Evolutionary conservation across 768 basidiomycete genomes (phyloP), one percentile per base, ranked within the genome.

Genomic region (Suillus sp.): DNA sequence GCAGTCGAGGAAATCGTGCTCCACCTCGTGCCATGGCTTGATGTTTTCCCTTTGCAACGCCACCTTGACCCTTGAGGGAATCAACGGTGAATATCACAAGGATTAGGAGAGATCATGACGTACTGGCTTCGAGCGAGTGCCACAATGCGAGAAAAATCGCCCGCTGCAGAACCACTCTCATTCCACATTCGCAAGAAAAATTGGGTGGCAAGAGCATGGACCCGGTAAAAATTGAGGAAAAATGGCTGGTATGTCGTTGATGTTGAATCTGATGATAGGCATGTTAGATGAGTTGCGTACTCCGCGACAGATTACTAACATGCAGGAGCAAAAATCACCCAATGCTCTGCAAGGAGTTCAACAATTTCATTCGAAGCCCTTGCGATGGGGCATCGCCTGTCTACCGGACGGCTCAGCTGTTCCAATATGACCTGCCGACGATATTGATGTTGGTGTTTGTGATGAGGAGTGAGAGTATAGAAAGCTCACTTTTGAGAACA

Each of bases 111-210:
- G 25, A 37, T 6, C 58, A 55, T 48, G 45, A 86, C 91, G 65
- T 74, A 93, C 92, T 96, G 95, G 82, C 92, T 93, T 59, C 86
- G 86, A 40, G 90, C 88, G 22, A 96, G 79, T 7, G 87, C 89
- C 38, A 85, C 84, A 11, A 96, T 87, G 11, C 95, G 87, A 40
- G 83, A 80, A 66, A 95, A 93, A 75, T 96, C 95, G 22, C 81
- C 87, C 14, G 74, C 70, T 4, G 89, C 86, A 1, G 95, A 91
- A 14, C 89, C 88, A 69, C 91, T 92, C 72, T 96, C 95, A 68
- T 83, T 85, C 93, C 93, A 96, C 87, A 96, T 94, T 38, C 92
- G 85, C n/a, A 93, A 78, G 77, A 96, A 96, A 79, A 96, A 95
- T 53, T 85, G 85, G 4, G 89, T 86, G 6, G 91, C 90, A n/a